phyloP scores from a whole-genome alignment of 2,329 filamentous ascomycete species.

The Tolypocladium capitatum region DNA sequence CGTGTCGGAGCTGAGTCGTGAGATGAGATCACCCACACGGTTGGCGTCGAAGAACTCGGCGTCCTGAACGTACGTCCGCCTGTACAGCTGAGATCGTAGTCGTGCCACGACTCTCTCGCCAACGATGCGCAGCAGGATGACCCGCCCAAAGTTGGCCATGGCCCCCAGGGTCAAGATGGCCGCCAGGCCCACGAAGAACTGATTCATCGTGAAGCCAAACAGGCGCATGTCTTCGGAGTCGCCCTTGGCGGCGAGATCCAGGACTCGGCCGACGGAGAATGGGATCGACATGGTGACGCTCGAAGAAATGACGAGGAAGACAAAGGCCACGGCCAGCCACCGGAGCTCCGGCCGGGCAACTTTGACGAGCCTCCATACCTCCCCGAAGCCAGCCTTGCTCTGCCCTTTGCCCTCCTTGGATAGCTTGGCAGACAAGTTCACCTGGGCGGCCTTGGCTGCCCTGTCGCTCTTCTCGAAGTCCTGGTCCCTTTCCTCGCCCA shows the following conservation, averaged over 20 bases:
- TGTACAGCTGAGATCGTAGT: slow-evolving; percentile 78
- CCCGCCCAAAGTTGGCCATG: slow-evolving; percentile 82
- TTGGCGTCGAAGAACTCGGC: slow-evolving; percentile 99
- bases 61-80: slow-evolving; percentile 89
- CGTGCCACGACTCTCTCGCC: slow-evolving; percentile 89
- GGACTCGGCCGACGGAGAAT: slow-evolving; percentile 89
- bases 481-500: slow-evolving; percentile 19
- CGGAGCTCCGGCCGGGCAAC: slow-evolving; percentile 77
- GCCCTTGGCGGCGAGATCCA: slow-evolving; percentile 77
- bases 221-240: slow-evolving; percentile 53
- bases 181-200: slow-evolving; percentile 78
- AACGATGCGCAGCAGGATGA: slow-evolving; percentile 84
- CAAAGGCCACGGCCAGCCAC: slow-evolving; percentile 66
- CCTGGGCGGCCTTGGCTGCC: slow-evolving; percentile 71
- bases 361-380: slow-evolving; percentile 77
- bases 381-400: slow-evolving; percentile 49
- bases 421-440: slow-evolving; percentile 79
- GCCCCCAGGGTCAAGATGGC: slow-evolving; percentile 71
- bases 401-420: slow-evolving; percentile 62
- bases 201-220: slow-evolving; percentile 71
- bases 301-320: slow-evolving; percentile 79
- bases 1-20: slow-evolving; percentile 86
- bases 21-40: slow-evolving; percentile 89
- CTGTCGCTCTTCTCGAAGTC: slow-evolving; percentile 61
- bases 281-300: slow-evolving; percentile 92